phyloP scores from a whole-genome alignment of 2,329 filamentous ascomycete species.

The Trichoderma asperellum region DNA sequence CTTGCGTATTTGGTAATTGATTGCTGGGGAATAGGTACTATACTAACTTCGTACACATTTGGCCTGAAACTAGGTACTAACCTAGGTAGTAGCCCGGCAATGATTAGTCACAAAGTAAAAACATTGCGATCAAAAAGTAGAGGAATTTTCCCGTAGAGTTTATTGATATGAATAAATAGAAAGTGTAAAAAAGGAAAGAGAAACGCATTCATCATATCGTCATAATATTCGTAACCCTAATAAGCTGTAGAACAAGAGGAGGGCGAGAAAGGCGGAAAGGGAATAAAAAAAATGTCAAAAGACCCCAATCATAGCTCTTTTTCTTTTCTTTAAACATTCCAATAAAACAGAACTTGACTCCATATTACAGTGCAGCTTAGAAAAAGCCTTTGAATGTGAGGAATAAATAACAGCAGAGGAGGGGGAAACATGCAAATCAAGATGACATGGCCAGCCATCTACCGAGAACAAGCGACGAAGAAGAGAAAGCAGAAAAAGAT shows the following conservation, averaged over 20 bases:
- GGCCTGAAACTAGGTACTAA: background rate
- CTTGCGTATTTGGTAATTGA: too few species aligned
- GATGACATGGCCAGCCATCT: conserved; percentile 25
- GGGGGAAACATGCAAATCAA: conserved; percentile 27
- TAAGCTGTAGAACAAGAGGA: conserved; percentile 42
- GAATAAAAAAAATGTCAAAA: conserved; percentile 33
- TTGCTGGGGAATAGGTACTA: background rate
- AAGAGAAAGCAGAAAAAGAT: conserved; percentile 25
- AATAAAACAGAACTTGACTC: conserved; percentile 13
- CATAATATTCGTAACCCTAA: conserved; percentile 25
- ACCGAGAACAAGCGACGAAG: conserved; percentile 10
- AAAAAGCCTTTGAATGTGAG: conserved; percentile 2
- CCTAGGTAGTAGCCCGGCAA: background rate
- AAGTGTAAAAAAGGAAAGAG: background rate
- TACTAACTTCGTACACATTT: background rate
- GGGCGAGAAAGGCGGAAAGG: conserved; percentile 37
- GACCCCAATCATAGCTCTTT: conserved; percentile 5
- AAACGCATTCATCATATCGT: conserved; percentile 16
- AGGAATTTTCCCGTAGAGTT: background rate
- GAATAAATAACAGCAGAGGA: conserved; percentile 31
- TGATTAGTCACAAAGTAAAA: background rate
- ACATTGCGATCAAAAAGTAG: background rate
- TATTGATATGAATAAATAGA: background rate
- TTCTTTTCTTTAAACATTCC: background rate
- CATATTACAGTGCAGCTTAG: conserved; percentile 19